Conservation (phyloP, 225 moss, liverwort and hornwort species). For the Marchantia polymorpha region DNA sequence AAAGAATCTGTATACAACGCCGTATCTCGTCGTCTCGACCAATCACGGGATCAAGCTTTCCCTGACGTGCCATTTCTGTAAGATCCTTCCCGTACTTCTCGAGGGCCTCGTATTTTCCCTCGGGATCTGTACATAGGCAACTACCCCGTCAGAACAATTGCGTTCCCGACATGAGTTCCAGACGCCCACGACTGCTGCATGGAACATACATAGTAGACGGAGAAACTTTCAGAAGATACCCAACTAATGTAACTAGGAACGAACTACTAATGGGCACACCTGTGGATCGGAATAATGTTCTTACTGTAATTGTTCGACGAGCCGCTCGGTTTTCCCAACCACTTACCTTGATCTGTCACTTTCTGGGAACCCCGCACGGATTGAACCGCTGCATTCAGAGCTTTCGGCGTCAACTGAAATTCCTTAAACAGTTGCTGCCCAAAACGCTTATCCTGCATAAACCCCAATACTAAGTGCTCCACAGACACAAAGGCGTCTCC, state of each 20-base stretch:
- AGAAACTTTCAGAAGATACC: too few relatives aligned
- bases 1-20: conserved; percentile 88
- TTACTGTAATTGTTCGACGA: too few relatives aligned
- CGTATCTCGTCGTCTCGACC: conserved; percentile 98
- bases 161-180: too few relatives aligned
- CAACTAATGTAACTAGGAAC: too few relatives aligned
- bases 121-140: conserved; percentile 49
- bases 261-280: neutral
- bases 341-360: conserved; percentile 88
- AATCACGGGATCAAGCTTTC: conserved; percentile 93
- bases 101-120: conserved; percentile 90
- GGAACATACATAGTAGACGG: too few relatives aligned
- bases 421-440: conserved; percentile 90
- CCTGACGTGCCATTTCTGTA: conserved; percentile 97
- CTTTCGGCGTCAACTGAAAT: conserved; percentile 60
- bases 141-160: neutral
- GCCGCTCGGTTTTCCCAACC: neutral
- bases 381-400: conserved; percentile 67
- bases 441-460: conserved; percentile 76
- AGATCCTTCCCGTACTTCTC: conserved; percentile 96
- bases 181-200: too few relatives aligned
- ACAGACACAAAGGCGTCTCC: conserved; percentile 91
- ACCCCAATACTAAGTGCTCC: conserved; percentile 84
- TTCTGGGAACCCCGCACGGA: conserved; percentile 85
- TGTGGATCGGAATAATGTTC: neutral